Conservation (phyloP, 176 grass and related monocot species). For the Paspalum vaginatum region DNA sequence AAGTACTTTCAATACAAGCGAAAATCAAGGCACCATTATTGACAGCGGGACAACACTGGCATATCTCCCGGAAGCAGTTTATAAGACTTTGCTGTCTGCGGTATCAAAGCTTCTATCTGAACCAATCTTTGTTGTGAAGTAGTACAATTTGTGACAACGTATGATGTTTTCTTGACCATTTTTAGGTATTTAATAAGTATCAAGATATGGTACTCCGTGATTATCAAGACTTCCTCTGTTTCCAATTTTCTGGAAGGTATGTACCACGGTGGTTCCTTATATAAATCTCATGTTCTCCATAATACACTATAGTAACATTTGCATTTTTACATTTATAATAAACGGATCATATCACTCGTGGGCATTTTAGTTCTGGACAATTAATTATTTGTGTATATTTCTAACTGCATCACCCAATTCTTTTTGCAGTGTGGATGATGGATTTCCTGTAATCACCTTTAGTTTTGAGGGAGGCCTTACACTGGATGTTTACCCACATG, state of each 20-base stretch:
- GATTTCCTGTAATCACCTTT: constrained; percentile 77
- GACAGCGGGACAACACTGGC: constrained; percentile 94
- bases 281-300: background rate
- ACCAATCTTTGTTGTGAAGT: constrained; percentile 22
- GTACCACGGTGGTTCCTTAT: background rate
- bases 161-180: constrained; percentile 33
- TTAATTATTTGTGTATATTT: constrained; percentile 18
- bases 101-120: constrained; percentile 46
- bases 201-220: constrained; percentile 49
- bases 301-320: background rate
- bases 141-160: constrained; percentile 6
- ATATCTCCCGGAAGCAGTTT: constrained; percentile 73
- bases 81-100: constrained; percentile 52
- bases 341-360: constrained; percentile 7
- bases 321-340: background rate
- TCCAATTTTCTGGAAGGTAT: constrained; percentile 81
- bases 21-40: constrained; percentile 83
- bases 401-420: constrained; percentile 32
- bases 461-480: constrained; percentile 72
- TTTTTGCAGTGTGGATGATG: constrained; percentile 83
- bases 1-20: constrained; percentile 52
- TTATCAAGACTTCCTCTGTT: constrained; percentile 69
- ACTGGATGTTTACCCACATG: constrained; percentile 84
- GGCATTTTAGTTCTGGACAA: background rate
- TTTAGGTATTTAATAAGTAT: constrained; percentile 72